phyloP scores from a whole-genome alignment of 2,329 filamentous ascomycete species.

The Penicillium sp. region DNA sequence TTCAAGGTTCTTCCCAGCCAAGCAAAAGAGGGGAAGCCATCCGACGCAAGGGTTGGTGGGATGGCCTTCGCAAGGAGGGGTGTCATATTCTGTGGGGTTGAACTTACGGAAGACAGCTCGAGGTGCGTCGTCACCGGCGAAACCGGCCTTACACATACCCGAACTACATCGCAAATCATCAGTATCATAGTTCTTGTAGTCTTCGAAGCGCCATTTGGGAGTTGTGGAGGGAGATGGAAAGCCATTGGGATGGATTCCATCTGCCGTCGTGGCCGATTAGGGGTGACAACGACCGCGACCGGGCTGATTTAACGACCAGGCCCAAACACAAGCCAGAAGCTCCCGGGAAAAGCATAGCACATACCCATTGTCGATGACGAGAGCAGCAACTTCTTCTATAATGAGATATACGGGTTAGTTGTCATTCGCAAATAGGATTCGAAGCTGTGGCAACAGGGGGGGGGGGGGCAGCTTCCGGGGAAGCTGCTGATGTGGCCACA shows the following conservation, averaged over 20 bases:
- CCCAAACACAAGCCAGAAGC: conserved; percentile 30
- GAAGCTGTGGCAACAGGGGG: conserved; percentile 14
- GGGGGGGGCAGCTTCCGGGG: conserved; percentile 18
- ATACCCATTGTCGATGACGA: conserved; percentile 99
- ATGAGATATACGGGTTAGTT: conserved; percentile 41
- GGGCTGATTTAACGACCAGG: conserved; percentile 13
- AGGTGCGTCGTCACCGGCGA: conserved; percentile 99
- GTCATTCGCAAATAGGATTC: conserved; percentile 19
- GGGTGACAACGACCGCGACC: conserved; percentile 26
- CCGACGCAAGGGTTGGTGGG: conserved; percentile 33
- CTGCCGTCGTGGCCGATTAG: conserved; percentile 18
- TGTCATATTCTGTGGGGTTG: conserved; percentile 27
- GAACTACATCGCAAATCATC: conserved; percentile 64
- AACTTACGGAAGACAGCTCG: conserved; percentile 99
- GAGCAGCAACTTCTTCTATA: conserved; percentile 99
- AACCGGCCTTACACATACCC: conserved; percentile 99
- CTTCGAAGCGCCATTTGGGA: background rate
- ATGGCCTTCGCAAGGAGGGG: conserved; percentile 19
- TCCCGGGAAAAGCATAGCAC: conserved; percentile 47
- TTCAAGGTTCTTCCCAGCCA: background rate
- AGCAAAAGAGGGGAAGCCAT: conserved; percentile 12
- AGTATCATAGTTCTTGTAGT: conserved; percentile 19
- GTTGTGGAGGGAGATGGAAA: conserved; percentile 6
- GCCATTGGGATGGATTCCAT: conserved; percentile 18
- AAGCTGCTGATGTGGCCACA: conserved; percentile 32